Conservation (phyloP, 2,329 filamentous ascomycete genomes). For the Pyrenophora tritici-repentis region DNA sequence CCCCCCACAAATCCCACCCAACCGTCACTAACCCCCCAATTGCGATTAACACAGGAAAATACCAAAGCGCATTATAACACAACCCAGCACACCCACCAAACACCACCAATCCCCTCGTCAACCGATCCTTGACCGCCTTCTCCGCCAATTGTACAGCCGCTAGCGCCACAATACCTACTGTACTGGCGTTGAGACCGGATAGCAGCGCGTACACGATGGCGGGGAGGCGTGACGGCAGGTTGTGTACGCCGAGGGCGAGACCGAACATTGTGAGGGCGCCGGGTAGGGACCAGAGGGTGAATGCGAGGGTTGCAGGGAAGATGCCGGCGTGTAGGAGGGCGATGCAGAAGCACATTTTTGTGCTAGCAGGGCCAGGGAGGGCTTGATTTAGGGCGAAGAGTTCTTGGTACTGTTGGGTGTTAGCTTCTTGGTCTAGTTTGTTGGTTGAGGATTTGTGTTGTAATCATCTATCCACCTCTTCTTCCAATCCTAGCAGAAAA, state of each 20-base stretch:
- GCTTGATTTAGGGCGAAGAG: constrained; percentile 72
- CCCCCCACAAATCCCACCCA: constrained; percentile 61
- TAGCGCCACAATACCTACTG: constrained; percentile 72
- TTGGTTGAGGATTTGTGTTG: background rate
- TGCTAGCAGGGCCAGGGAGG: constrained; percentile 69
- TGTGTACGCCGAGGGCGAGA: constrained; percentile 67
- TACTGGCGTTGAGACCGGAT: constrained; percentile 72
- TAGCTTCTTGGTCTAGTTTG: background rate
- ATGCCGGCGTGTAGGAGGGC: constrained; percentile 67
- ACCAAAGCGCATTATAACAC: constrained; percentile 75
- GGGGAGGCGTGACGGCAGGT: constrained; percentile 64
- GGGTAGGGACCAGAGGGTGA: constrained; percentile 71
- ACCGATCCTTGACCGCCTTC: constrained; percentile 68
- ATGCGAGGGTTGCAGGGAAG: constrained; percentile 61
- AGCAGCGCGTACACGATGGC: constrained; percentile 69
- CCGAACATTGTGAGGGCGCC: constrained; percentile 73
- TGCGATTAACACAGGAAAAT: constrained; percentile 69
- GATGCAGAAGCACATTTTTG: constrained; percentile 74
- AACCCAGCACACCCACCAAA: constrained; percentile 67
- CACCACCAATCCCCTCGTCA: constrained; percentile 68
- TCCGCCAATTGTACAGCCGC: constrained; percentile 70
- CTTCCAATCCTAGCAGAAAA: no score
- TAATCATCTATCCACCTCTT: no score
- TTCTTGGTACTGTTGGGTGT: constrained; percentile 64
- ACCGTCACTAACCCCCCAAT: constrained; percentile 59